Conservation (phyloP, 2,329 filamentous ascomycete genomes). For the Emmonsiellopsis sp. region DNA sequence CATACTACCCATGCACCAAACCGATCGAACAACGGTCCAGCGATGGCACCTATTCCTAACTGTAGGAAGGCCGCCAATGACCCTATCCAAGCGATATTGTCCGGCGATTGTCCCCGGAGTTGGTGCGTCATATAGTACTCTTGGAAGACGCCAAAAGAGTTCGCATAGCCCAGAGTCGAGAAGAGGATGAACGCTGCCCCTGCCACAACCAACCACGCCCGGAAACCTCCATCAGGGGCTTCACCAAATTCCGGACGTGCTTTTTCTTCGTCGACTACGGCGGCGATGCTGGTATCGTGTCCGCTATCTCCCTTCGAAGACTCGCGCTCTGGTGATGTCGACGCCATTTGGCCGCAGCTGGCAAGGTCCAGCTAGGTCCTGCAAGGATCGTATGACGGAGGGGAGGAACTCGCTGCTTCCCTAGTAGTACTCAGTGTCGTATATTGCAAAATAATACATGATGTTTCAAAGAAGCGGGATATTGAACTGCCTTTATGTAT, state of each 20-base stretch:
- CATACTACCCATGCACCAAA: conserved; percentile 32
- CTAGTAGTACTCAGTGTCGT: background rate
- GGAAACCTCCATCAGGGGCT: conserved; percentile 20
- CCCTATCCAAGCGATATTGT: conserved; percentile 37
- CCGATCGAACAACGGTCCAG: conserved; percentile 35
- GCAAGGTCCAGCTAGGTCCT: no score
- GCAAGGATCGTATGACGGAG: background rate
- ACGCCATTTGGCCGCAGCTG: background rate
- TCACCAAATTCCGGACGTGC: conserved; percentile 15
- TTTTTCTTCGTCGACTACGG: background rate
- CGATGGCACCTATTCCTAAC: conserved; percentile 26
- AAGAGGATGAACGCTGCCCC: conserved; percentile 25
- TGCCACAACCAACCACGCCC: conserved; percentile 20
- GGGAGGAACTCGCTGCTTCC: no score
- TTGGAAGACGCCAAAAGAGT: conserved; percentile 39
- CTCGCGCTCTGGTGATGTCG: background rate
- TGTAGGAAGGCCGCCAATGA: conserved; percentile 28
- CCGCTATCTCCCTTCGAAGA: background rate
- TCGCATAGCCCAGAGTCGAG: conserved; percentile 32
- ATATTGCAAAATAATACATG: background rate
- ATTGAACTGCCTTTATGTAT: background rate
- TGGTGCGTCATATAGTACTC: conserved; percentile 34
- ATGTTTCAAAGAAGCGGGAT: background rate
- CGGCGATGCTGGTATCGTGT: background rate
- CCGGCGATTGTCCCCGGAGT: conserved; percentile 20